Conservation (phyloP, 441 rosid genomes). For the Arabidopsis lyrata region DNA sequence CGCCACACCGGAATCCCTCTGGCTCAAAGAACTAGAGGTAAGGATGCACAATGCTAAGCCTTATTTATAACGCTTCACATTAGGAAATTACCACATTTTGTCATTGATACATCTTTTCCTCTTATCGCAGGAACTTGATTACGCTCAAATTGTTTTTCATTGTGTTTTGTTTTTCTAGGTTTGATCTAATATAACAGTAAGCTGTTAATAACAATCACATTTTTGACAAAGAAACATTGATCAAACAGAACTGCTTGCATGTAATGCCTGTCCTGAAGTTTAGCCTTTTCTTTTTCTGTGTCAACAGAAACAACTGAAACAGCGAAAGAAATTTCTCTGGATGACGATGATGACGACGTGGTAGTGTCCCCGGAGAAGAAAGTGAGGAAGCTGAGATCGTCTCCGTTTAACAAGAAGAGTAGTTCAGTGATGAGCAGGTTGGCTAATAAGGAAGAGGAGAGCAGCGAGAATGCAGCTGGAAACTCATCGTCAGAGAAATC, state of each 20-base stretch:
- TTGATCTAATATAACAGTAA: conserved; percentile 48
- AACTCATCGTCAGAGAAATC: conserved; percentile 30
- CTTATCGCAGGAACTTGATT: conserved; percentile 28
- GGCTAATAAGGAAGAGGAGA: conserved; percentile 34
- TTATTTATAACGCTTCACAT: neutral
- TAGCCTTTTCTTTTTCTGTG: neutral
- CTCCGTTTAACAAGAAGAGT: conserved; percentile 95
- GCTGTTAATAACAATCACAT: neutral
- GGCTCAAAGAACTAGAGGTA: conserved; percentile 83
- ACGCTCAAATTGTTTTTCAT: neutral
- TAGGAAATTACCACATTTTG: neutral
- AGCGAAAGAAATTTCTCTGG: conserved; percentile 47
- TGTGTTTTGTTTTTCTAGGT: conserved; percentile 7
- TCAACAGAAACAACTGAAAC: conserved; percentile 60
- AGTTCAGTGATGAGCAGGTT: no score
- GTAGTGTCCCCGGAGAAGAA: conserved; percentile 78
- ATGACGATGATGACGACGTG: conserved; percentile 52
- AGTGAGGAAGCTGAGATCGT: conserved; percentile 85
- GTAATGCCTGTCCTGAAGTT: neutral
- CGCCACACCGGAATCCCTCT: conserved; percentile 65
- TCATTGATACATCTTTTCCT: conserved; percentile 19
- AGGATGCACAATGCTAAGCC: conserved; percentile 28
- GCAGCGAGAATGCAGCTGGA: conserved; percentile 35
- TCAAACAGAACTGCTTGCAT: neutral
- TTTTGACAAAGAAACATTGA: neutral